A percentile compares a stretch with the other conserved stretches of the same genome.
These are phyloP conservation scores for Trichoderma koningiopsis DNA, from an alignment of 2,329 filamentous ascomycete genomes.

Conservation along the genomic window DNA sequence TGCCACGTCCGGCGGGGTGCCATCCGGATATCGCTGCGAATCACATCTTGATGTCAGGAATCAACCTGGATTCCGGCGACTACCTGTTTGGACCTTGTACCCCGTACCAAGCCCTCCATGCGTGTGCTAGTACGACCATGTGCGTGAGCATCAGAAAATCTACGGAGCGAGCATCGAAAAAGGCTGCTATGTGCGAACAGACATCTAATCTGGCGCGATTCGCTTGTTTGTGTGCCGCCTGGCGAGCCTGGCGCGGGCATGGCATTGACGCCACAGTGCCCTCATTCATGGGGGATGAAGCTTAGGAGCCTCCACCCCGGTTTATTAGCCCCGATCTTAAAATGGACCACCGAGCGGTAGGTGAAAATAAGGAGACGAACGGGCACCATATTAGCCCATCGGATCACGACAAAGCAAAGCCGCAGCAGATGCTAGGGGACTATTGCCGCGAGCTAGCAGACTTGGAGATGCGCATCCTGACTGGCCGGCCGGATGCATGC, in stretches of 20 bases:
- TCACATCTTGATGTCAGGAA: not conserved
- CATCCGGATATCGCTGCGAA: constrained; percentile 22
- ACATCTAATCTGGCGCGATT: constrained; percentile 4
- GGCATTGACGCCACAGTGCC: constrained; percentile 19
- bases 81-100: constrained; percentile 6
- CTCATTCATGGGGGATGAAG: constrained; percentile 1
- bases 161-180: not conserved
- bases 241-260: not conserved
- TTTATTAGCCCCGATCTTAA: constrained; percentile 20
- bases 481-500: not conserved
- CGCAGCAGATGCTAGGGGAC: not conserved
- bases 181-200: not conserved
- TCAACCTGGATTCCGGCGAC: not conserved
- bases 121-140: not conserved
- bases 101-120: not conserved
- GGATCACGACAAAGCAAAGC: not conserved
- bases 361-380: not conserved
- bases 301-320: constrained; percentile 1
- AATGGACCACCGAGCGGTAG: constrained; percentile 1
- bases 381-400: not conserved
- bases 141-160: not conserved
- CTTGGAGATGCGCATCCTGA: not conserved
- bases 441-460: not conserved
- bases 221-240: constrained; percentile 7
- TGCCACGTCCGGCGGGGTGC: not conserved